These are phyloP conservation scores for Solanum pennellii DNA, from an alignment of 257 asterid species.

Conservation along the genomic window DNA sequence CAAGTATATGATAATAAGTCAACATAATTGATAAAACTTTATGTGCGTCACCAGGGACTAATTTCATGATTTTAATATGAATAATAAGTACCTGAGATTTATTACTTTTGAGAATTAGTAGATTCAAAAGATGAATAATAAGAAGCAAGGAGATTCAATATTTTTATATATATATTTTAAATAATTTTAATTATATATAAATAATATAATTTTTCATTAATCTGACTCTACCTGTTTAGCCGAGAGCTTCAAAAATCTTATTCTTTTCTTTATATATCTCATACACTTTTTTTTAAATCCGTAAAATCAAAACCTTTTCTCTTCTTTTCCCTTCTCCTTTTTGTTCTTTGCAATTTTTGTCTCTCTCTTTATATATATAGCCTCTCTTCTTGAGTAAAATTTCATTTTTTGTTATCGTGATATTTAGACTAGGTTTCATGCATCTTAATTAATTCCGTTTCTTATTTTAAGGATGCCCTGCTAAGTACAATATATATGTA, in stretches of 20 bases:
- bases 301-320: not conserved
- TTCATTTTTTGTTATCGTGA: no score
- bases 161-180: accelerated
- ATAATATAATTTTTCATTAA: no score
- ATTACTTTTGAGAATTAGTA: not conserved
- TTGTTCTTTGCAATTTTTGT: not conserved
- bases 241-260: not conserved
- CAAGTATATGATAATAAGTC: not conserved
- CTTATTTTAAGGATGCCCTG: no score
- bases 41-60: not conserved
- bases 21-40: not conserved
- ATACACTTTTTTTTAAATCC: not conserved
- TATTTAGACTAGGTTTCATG: no score
- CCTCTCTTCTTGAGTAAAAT: no score
- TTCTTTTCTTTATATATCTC: not conserved
- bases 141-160: no score
- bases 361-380: no score
- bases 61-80: not conserved
- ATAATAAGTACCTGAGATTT: not conserved
- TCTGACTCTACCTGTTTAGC: accelerated
- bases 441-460: no score
- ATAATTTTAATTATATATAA: not conserved
- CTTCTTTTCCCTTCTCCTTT: no score
- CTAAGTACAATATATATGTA: no score
- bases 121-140: not conserved